Percentiles rank a stretch among this genome's conserved stretches.
Conservation (phyloP, 2,329 filamentous ascomycete species). For the Macrophomina phaseolina region DNA sequence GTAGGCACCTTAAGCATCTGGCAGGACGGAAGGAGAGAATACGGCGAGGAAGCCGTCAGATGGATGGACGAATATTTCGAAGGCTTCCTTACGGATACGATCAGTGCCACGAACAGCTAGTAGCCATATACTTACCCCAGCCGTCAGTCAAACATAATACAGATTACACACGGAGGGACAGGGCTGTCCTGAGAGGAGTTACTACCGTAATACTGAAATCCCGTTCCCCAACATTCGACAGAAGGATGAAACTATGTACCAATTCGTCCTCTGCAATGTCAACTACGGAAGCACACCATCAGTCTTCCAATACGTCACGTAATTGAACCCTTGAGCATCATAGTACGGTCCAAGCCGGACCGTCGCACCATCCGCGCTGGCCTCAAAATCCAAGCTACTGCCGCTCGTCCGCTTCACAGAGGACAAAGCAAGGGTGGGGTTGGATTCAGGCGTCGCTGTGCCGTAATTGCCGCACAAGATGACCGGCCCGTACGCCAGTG, state of each 20-base stretch:
- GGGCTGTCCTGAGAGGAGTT: too few species aligned
- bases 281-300: constrained; percentile 25
- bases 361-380: constrained; percentile 30
- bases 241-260: too few species aligned
- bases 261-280: too few species aligned
- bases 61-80: constrained; percentile 61
- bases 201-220: too few species aligned
- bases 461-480: constrained; percentile 56
- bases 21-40: constrained; percentile 36
- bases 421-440: constrained; percentile 32
- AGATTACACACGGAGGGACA: too few species aligned
- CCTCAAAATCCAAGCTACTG: constrained; percentile 32
- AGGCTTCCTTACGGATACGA: constrained; percentile 45
- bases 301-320: constrained; percentile 36
- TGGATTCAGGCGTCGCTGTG: constrained; percentile 23
- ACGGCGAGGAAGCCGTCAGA: constrained; percentile 41
- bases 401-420: constrained; percentile 31
- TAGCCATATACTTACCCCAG: too few species aligned
- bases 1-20: constrained; percentile 65
- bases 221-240: too few species aligned
- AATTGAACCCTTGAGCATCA: constrained; percentile 37
- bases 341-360: constrained; percentile 35
- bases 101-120: too few species aligned
- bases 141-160: too few species aligned
- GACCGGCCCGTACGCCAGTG: constrained; percentile 55